Evolutionary conservation across 2,329 filamentous ascomycete species (phyloP).

Genomic region (Stromatinia cepivora): DNA sequence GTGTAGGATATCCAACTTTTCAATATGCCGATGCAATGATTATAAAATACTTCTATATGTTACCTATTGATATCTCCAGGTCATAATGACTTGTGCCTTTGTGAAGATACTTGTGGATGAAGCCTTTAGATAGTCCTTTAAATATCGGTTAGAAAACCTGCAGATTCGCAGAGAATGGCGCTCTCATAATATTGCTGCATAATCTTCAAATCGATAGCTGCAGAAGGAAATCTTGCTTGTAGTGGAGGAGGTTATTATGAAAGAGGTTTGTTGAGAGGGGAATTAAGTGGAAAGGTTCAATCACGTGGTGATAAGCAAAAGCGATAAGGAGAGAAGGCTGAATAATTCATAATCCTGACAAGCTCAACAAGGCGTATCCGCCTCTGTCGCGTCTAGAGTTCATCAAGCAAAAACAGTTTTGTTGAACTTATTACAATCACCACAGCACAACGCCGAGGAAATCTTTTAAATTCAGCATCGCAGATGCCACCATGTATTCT

Average conservation of each 20-base stretch:
- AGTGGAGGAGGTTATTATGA: neutral
- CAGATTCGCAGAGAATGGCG: too few species aligned
- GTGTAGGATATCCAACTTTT: slow-evolving; percentile 8
- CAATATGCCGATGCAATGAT: neutral
- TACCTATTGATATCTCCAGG: neutral
- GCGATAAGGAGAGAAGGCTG: slow-evolving; percentile 15
- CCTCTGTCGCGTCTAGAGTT: neutral
- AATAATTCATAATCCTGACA: slow-evolving; percentile 5
- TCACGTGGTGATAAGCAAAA: slow-evolving; percentile 5
- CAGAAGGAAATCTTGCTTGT: neutral
- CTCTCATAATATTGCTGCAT: too few species aligned
- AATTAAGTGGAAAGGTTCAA: rapidly evolving
- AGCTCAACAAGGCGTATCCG: neutral
- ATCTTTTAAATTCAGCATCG: neutral
- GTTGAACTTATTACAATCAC: neutral
- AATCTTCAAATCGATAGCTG: too few species aligned
- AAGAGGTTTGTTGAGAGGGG: neutral
- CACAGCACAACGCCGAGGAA: neutral
- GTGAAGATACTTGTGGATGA: neutral
- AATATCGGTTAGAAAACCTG: too few species aligned
- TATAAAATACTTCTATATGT: neutral
- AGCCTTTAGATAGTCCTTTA: too few species aligned
- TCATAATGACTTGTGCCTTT: neutral
- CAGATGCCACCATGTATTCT: slow-evolving; percentile 7
- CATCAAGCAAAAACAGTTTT: neutral